Base-by-base conservation (phyloP, 768 basidiomycete genomes). In the Phylloporus rhodoxanthus region DNA sequence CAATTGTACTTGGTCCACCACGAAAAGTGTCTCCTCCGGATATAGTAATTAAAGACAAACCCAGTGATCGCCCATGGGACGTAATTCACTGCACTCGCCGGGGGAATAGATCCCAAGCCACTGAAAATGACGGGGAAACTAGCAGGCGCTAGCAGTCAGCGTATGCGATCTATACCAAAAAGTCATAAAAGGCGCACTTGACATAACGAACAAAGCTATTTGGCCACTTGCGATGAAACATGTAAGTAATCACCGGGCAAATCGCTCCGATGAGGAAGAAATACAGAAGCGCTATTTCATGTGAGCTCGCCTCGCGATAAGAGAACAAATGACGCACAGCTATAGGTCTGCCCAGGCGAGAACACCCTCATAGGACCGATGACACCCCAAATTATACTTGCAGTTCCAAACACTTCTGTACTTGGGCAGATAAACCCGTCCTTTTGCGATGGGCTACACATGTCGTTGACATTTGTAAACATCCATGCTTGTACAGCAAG, bases 201-300 rank as follows among this genome's bases (percentile, higher is more conserved):
- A 86, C 60, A 61, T 80, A 82, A 54, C 78, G 77, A 43, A 81
- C 57, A 57, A 73, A 77, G 60, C 75, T 73, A 50, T 83, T 78
- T 19, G 87, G 85, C 71, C 75, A 91, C 59, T 72, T 77, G 58
- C 73, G 67, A 45, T 74, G 69, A 49, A 84, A 57, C 52, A 81
- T 52, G 60, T 76, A 89, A 33, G 76, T 72, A 41, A 77, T 46
- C 48, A 76, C 26, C 0, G 89, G 89, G 45, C 77, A 74, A 43
- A 82, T 9, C 43, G 81, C 76, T 15, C 91, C 91, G 48, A 85
- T 61, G 50, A 89, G 76, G 85, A 92, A 92, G 71, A 87, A 90
- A 64, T 81, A 81, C 3, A 76, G 60, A n/a, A 90, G 74, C 47
- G 20, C 65, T 63, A 21, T 32, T 9, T 45, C 33, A n/a, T 13